These are phyloP conservation scores for Macrolepiota fuliginosa DNA, from an alignment of 768 basidiomycete species.

Conservation along the genomic window DNA sequence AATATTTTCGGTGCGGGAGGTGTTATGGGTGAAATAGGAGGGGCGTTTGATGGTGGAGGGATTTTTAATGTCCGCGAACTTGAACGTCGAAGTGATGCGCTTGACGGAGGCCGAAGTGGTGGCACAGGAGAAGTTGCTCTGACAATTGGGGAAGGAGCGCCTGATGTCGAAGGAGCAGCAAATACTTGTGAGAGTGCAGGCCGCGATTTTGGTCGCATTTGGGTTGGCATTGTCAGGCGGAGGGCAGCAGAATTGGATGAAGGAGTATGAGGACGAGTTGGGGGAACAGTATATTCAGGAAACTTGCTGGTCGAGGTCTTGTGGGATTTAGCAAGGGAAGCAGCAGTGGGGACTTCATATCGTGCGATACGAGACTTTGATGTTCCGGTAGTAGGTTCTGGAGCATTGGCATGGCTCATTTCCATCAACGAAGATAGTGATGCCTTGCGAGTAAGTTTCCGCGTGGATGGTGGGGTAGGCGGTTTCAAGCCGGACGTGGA, in stretches of 20 bases:
- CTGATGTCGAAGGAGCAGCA: slow-evolving; percentile 36
- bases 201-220: slow-evolving; percentile 70
- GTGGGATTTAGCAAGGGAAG: slow-evolving; percentile 74
- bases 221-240: slow-evolving; percentile 86
- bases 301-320: slow-evolving; percentile 65
- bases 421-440: slow-evolving; percentile 71
- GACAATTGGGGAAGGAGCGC: slow-evolving; percentile 31
- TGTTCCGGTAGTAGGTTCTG: slow-evolving; percentile 41
- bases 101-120: slow-evolving; percentile 57
- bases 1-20: slow-evolving; percentile 59
- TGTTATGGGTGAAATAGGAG: slow-evolving; percentile 29
- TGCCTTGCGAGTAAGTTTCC: slow-evolving; percentile 71
- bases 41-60: slow-evolving; percentile 15
- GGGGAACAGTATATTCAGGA: slow-evolving; percentile 69
- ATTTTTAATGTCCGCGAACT: slow-evolving; percentile 18
- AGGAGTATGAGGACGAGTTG: slow-evolving; percentile 76
- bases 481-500: slow-evolving; percentile 81
- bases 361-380: slow-evolving; percentile 34
- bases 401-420: slow-evolving; percentile 50
- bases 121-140: slow-evolving; percentile 59
- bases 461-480: slow-evolving; percentile 64
- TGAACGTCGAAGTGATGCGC: slow-evolving; percentile 37
- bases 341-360: slow-evolving; percentile 78
- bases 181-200: slow-evolving; percentile 79
- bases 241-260: slow-evolving; percentile 75